These are phyloP conservation scores for Teunomyces cretensis DNA, from an alignment of 805 yeast genomes.

Conservation along the genomic window DNA sequence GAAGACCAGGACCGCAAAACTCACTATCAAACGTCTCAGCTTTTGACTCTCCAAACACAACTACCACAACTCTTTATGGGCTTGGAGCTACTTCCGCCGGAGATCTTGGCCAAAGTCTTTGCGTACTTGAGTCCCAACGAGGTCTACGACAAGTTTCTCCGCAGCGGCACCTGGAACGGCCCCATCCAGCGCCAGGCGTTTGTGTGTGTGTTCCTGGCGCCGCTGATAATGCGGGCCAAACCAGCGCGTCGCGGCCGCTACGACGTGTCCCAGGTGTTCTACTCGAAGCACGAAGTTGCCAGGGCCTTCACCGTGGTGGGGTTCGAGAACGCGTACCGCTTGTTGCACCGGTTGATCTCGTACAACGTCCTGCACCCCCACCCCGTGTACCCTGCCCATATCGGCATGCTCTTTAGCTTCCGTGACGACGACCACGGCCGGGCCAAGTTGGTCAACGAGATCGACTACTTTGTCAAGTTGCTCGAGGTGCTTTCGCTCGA, in stretches of 20 bases:
- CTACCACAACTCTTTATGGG: too few species aligned
- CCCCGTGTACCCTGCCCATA: constrained; percentile 7
- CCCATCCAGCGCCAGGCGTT: constrained; percentile 10
- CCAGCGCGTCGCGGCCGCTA: too few species aligned
- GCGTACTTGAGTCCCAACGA: constrained; percentile 5
- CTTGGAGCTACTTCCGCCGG: too few species aligned
- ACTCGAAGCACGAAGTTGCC: constrained; percentile 1
- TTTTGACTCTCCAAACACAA: too few species aligned
- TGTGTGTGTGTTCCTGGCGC: constrained; percentile 3
- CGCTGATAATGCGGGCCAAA: constrained; percentile 6
- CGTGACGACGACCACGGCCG: neutral
- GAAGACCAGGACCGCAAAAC: too few species aligned
- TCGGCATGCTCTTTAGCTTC: constrained; percentile 4
- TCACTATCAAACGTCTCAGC: too few species aligned
- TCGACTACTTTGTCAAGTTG: constrained; percentile 11
- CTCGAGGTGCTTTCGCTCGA: constrained; percentile 16
- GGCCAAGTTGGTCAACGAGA: constrained; percentile 4
- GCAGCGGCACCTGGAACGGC: constrained; percentile 1
- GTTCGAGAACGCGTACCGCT: constrained; percentile 11
- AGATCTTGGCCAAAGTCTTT: constrained; percentile 9
- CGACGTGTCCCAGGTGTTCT: constrained; percentile 3
- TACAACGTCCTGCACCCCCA: constrained; percentile 6
- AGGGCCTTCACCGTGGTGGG: constrained; percentile 7
- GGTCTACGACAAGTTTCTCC: constrained; percentile 12
- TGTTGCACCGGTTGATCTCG: constrained; percentile 8